Conservation (phyloP, 2,329 filamentous ascomycete genomes). For the Aspergillus neoniger region DNA sequence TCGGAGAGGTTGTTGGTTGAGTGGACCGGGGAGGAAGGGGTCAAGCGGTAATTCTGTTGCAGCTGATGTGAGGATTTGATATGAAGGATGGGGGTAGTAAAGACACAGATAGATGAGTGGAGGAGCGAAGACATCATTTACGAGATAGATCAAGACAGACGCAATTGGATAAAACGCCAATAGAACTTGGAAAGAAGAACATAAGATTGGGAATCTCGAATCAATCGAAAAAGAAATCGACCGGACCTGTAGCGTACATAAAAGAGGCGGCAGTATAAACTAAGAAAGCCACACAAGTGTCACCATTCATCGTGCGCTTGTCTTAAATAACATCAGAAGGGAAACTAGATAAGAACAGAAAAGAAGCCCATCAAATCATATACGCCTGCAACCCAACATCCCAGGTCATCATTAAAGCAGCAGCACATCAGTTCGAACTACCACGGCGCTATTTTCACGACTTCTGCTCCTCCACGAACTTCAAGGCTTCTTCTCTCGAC, state of each 20-base stretch:
- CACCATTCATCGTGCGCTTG: too few species aligned
- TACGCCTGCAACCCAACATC: conserved; percentile 16
- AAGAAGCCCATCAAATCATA: conserved; percentile 5
- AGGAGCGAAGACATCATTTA: too few species aligned
- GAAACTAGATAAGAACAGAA: conserved; percentile 10
- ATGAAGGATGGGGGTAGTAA: too few species aligned
- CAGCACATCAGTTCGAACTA: conserved; percentile 12
- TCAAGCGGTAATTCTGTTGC: conserved; percentile 30
- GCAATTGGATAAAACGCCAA: too few species aligned
- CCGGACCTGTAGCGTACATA: conserved; percentile 11
- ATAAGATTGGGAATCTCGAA: conserved; percentile 25
- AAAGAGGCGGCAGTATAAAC: neutral
- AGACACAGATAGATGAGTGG: too few species aligned
- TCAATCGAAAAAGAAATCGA: neutral
- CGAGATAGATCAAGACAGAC: too few species aligned
- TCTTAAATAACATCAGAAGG: conserved; percentile 1
- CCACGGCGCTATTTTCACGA: conserved; percentile 20
- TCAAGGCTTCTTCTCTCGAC: conserved; percentile 79
- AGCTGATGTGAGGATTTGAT: neutral
- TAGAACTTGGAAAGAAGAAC: conserved; percentile 5
- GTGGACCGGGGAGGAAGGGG: conserved; percentile 44
- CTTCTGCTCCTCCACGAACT: conserved; percentile 89
- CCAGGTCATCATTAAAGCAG: conserved; percentile 14
- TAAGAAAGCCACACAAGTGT: neutral
- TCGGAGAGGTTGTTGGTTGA: conserved; percentile 46